Percentiles rank a stretch among this genome's conserved stretches.
phyloP scores from a whole-genome alignment of 805 yeast genomes.

The Ogataea salicorniae region DNA sequence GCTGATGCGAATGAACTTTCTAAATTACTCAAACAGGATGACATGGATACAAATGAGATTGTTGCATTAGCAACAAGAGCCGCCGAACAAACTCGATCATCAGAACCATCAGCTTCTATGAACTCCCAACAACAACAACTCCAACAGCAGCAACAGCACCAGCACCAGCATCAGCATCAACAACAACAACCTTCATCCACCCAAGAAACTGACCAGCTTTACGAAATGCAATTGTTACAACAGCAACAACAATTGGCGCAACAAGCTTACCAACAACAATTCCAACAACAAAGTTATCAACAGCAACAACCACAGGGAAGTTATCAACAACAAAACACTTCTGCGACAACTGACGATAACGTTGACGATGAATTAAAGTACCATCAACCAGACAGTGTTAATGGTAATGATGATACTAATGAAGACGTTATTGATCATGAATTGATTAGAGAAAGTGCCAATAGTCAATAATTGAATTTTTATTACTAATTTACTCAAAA shows the following conservation, averaged over 20 bases:
- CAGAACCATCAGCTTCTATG: background rate
- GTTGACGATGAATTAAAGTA: constrained; percentile 21
- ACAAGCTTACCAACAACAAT: constrained; percentile 9
- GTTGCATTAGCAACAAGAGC: constrained; percentile 23
- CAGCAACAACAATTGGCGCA: constrained; percentile 16
- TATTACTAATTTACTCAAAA: background rate
- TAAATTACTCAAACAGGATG: constrained; percentile 17
- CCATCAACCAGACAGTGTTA: constrained; percentile 4
- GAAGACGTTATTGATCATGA: constrained; percentile 12
- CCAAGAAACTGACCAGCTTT: constrained; percentile 9
- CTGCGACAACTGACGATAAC: constrained; percentile 13
- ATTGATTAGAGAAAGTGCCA: constrained; percentile 8
- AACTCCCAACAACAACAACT: constrained; percentile 5
- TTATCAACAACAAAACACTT: background rate
- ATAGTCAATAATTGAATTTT: background rate
- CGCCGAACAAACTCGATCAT: constrained; percentile 6
- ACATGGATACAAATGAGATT: constrained; percentile 18
- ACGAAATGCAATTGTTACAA: constrained; percentile 17
- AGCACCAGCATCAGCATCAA: constrained; percentile 2
- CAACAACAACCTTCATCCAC: constrained; percentile 1
- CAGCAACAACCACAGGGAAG: background rate
- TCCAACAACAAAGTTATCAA: constrained; percentile 2
- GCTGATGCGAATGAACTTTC: constrained; percentile 18
- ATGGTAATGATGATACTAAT: constrained; percentile 1
- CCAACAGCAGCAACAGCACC: constrained; percentile 1